Evolutionary conservation across 768 basidiomycete species (phyloP).

Genomic region (Clavulina sp.): DNA sequence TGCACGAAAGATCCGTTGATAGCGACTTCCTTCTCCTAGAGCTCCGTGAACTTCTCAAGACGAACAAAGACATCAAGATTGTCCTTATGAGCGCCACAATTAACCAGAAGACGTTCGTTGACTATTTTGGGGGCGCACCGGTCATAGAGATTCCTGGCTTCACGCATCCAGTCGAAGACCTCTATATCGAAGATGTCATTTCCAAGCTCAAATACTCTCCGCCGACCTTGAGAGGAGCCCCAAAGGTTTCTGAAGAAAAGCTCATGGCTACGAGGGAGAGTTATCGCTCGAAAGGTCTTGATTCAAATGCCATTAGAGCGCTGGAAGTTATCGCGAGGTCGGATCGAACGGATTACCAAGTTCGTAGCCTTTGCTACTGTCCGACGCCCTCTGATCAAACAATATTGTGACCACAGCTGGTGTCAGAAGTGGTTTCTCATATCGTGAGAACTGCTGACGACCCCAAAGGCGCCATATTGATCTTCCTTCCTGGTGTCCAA

Average conservation of each 20-base stretch:
- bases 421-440: constrained; percentile 46
- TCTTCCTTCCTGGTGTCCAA: constrained; percentile 84
- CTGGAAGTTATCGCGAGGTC: constrained; percentile 44
- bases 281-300: constrained; percentile 36
- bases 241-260: constrained; percentile 30
- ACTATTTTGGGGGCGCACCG: constrained; percentile 71
- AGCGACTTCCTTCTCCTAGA: constrained; percentile 79
- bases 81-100: constrained; percentile 92
- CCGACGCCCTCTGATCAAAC: not conserved
- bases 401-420: constrained; percentile 30
- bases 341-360: constrained; percentile 58
- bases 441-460: constrained; percentile 33
- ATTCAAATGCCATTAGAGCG: constrained; percentile 31
- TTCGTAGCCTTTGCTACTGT: constrained; percentile 16
- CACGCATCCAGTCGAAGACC: constrained; percentile 58
- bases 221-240: constrained; percentile 21
- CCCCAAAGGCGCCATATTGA: constrained; percentile 47
- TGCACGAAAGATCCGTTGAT: constrained; percentile 84
- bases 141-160: constrained; percentile 71
- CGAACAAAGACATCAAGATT: constrained; percentile 52
- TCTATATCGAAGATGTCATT: constrained; percentile 68
- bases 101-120: constrained; percentile 68
- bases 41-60: constrained; percentile 52
- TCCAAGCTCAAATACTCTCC: constrained; percentile 39
- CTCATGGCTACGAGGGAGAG: constrained; percentile 30